A percentile compares a stretch with the other conserved stretches of the same genome.
phyloP scores from a whole-genome alignment of 441 rosid genomes.

The Pelargonium fulgidum region DNA sequence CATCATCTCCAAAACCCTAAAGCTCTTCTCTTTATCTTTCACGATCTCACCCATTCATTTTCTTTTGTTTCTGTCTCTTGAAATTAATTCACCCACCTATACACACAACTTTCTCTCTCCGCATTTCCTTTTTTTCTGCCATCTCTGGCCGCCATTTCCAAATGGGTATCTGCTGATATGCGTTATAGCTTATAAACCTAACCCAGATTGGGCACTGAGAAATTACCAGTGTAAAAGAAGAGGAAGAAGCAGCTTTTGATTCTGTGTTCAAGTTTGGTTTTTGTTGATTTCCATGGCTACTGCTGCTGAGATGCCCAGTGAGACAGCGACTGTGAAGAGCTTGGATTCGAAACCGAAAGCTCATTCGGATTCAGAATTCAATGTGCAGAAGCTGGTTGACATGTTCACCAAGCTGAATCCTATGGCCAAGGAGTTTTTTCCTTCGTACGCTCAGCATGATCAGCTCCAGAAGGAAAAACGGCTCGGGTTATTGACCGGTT shows the following conservation, averaged over 20 bases:
- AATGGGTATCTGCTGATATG: neutral
- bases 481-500: neutral
- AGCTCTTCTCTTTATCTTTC: too few relatives aligned
- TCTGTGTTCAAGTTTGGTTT: neutral
- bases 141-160: too few relatives aligned
- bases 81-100: too few relatives aligned
- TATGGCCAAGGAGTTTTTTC: constrained; percentile 74
- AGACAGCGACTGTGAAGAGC: constrained; percentile 16
- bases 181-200: neutral
- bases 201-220: neutral
- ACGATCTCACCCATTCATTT: too few relatives aligned
- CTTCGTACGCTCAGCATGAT: neutral
- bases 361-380: constrained; percentile 45
- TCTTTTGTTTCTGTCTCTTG: too few relatives aligned
- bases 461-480: too few relatives aligned
- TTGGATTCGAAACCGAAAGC: constrained; percentile 28
- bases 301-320: constrained; percentile 2
- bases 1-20: neutral
- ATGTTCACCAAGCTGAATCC: constrained; percentile 82
- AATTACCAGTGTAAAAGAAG: neutral
- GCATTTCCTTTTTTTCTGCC: too few relatives aligned
- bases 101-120: too few relatives aligned
- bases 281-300: constrained; percentile 1
- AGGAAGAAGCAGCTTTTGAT: too few relatives aligned
- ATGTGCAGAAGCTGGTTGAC: constrained; percentile 62